Evolutionary conservation across 1,284 basidiomycete species (phyloP).

Genomic region (Phenoliferia sp.): DNA sequence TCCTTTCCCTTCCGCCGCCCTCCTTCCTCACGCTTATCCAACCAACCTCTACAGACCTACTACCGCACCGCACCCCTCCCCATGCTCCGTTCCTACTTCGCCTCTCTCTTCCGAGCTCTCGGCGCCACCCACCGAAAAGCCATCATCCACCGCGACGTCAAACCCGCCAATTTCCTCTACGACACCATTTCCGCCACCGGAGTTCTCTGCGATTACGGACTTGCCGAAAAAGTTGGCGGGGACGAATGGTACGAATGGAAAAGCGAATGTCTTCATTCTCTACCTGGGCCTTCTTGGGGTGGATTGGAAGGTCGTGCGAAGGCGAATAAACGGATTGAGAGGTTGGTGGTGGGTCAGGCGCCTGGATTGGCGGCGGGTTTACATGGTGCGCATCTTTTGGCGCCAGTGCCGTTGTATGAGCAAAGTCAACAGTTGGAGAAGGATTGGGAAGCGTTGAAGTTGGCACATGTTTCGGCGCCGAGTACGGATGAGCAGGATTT

Average conservation of each 20-base stretch:
- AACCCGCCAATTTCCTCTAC: conserved; percentile 96
- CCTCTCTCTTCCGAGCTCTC: conserved; percentile 83
- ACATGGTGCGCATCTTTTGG: conserved; percentile 20
- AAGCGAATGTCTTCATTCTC: conserved; percentile 35
- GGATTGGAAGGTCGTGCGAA: conserved; percentile 21
- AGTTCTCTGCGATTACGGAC: conserved; percentile 89
- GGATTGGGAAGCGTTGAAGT: conserved; percentile 11
- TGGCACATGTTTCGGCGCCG: not conserved
- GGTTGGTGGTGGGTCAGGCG: not conserved
- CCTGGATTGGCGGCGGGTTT: conserved; percentile 24
- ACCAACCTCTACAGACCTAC: conserved; percentile 57
- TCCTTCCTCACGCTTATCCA: not conserved
- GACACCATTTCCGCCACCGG: conserved; percentile 79
- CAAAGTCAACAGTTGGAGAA: conserved; percentile 14
- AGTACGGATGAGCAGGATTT: not conserved
- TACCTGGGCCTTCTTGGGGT: conserved; percentile 31
- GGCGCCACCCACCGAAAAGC: conserved; percentile 81
- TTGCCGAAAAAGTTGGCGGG: conserved; percentile 58
- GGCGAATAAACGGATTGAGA: not conserved
- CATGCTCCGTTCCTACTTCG: conserved; percentile 81
- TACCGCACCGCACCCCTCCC: conserved; percentile 57
- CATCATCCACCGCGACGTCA: conserved; percentile 95
- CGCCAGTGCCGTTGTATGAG: conserved; percentile 20
- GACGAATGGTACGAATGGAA: conserved; percentile 35
- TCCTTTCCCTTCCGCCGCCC: no score